Evolutionary conservation across 257 asterid species (phyloP).

Genomic region (Capsicum pubescens): DNA sequence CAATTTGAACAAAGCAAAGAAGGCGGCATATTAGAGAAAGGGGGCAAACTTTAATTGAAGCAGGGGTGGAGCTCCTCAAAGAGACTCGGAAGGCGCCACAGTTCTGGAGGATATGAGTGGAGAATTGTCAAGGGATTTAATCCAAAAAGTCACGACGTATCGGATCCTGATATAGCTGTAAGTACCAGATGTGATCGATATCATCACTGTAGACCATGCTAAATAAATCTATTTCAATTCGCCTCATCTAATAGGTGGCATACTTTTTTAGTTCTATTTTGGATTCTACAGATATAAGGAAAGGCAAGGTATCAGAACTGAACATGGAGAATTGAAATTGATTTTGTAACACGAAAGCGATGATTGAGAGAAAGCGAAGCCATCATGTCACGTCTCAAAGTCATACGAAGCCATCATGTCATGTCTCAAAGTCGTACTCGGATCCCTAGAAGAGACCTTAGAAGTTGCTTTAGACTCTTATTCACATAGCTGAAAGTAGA

Average conservation of each 20-base stretch:
- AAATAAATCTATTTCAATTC: constrained; percentile 12
- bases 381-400: neutral
- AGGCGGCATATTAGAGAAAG: neutral
- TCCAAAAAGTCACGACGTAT: constrained; percentile 11
- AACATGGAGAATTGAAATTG: neutral
- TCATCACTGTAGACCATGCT: neutral
- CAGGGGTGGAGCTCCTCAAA: neutral
- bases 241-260: constrained; percentile 9
- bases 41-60: neutral
- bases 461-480: constrained; percentile 22
- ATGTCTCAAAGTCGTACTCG: neutral
- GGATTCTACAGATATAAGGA: constrained; percentile 8
- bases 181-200: neutral
- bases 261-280: neutral
- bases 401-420: constrained; percentile 7
- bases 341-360: neutral
- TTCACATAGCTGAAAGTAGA: constrained; percentile 11
- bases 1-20: neutral
- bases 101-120: constrained; percentile 4
- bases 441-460: constrained; percentile 13
- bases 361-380: constrained; percentile 18
- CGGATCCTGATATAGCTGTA: neutral
- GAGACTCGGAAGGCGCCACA: neutral
- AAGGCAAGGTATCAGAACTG: neutral
- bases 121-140: neutral